A percentile compares a stretch with the other conserved stretches of the same genome.
Conservation (phyloP, 768 basidiomycete genomes). For the Leccinum fibrillosum region DNA sequence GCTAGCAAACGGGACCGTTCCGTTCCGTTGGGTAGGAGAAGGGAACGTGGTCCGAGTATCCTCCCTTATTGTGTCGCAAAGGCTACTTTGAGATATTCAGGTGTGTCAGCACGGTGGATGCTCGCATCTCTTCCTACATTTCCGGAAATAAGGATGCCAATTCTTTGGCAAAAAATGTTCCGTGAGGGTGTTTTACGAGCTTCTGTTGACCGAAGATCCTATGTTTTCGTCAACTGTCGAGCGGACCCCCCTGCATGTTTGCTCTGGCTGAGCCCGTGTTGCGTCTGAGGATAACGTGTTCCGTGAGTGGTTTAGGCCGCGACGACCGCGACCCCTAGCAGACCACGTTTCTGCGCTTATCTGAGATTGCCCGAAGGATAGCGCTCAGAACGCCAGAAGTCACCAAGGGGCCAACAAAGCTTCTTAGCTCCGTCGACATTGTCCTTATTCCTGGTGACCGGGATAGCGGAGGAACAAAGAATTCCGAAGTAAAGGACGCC, state of each 20-base stretch:
- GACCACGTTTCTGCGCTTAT: conserved; percentile 9
- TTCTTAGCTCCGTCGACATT: conserved; percentile 12
- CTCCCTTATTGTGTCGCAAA: conserved; percentile 10
- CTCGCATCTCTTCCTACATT: not conserved
- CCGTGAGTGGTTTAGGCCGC: not conserved
- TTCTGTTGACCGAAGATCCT: conserved; percentile 8
- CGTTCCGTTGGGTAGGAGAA: conserved; percentile 8
- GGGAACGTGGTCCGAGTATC: conserved; percentile 9
- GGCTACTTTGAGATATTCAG: conserved; percentile 15
- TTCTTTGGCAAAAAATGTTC: conserved; percentile 7
- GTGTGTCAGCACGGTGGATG: conserved; percentile 1
- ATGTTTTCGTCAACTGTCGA: conserved; percentile 3
- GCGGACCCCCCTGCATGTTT: conserved; percentile 3
- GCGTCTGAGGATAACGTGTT: not conserved
- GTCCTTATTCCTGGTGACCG: conserved; percentile 19
- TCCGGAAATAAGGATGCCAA: conserved; percentile 19
- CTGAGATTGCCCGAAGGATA: conserved; percentile 17
- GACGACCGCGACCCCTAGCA: not conserved
- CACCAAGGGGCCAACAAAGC: conserved; percentile 7
- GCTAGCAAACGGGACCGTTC: conserved; percentile 11
- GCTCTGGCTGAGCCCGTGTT: not conserved
- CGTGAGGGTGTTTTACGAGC: conserved; percentile 12
- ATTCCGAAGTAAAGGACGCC: conserved; percentile 3
- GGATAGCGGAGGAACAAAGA: conserved; percentile 4
- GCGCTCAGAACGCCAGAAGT: conserved; percentile 11